phyloP scores from a whole-genome alignment of 768 basidiomycete genomes.

The Leccinum pellstonianum region DNA sequence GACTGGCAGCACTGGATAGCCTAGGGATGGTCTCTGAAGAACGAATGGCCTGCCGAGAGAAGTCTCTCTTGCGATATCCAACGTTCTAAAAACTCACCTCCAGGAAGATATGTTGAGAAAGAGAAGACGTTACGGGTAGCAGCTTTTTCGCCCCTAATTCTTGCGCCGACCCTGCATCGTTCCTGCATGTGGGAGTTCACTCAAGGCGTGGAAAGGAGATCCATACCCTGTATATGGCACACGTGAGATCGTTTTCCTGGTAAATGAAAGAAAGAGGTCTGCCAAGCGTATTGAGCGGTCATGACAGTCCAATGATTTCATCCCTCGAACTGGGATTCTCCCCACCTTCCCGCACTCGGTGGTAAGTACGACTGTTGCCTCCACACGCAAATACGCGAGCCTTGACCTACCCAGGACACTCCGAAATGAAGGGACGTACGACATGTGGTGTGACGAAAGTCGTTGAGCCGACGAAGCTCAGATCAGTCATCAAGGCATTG shows the following conservation, averaged over 20 bases:
- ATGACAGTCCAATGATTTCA: neutral
- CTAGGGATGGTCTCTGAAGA: conserved; percentile 18
- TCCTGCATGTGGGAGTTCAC: conserved; percentile 19
- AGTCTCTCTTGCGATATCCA: conserved; percentile 24
- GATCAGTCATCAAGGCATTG: conserved; percentile 5
- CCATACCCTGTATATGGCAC: conserved; percentile 14
- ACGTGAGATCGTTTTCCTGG: conserved; percentile 11
- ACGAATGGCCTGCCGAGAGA: conserved; percentile 15
- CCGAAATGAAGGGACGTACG: conserved; percentile 1
- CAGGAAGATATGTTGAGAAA: conserved; percentile 11
- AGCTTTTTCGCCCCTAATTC: conserved; percentile 3
- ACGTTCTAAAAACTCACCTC: conserved; percentile 1
- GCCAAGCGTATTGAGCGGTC: conserved; percentile 18
- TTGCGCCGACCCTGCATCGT: neutral
- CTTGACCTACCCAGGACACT: conserved; percentile 8
- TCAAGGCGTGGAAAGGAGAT: conserved; percentile 1
- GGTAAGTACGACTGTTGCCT: conserved; percentile 11
- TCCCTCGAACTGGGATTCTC: conserved; percentile 5
- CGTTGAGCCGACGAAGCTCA: conserved; percentile 10
- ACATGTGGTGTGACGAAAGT: conserved; percentile 10
- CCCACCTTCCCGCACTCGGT: conserved; percentile 19
- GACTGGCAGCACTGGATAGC: conserved; percentile 14
- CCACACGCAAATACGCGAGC: conserved; percentile 1
- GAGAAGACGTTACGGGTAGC: conserved; percentile 9
- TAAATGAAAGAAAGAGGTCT: conserved; percentile 19